A percentile compares a stretch with the other conserved stretches of the same genome.
Conservation (phyloP, 495 filamentous ascomycete species). For the Annulohypoxylon maeteangense region DNA sequence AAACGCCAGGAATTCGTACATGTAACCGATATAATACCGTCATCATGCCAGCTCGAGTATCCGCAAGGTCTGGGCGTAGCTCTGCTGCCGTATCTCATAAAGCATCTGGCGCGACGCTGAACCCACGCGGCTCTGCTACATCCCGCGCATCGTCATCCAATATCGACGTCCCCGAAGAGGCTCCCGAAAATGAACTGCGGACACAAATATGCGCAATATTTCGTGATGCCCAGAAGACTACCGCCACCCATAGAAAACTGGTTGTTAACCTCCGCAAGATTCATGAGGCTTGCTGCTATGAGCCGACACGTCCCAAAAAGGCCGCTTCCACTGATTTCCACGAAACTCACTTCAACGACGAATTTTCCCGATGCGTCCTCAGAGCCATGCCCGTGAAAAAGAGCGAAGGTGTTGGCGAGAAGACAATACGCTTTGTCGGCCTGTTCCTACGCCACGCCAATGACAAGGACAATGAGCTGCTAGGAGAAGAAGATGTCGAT, state of each 20-base stretch:
- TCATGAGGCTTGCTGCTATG: slow-evolving; percentile 88
- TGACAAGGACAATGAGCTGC: slow-evolving; percentile 77
- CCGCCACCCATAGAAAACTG: slow-evolving; percentile 88
- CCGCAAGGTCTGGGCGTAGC: slow-evolving; percentile 62
- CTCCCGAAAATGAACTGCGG: slow-evolving; percentile 74
- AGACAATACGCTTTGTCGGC: slow-evolving; percentile 83
- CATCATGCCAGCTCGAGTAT: slow-evolving; percentile 71
- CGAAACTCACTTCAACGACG: slow-evolving; percentile 86
- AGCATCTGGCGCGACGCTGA: slow-evolving; percentile 64
- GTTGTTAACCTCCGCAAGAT: slow-evolving; percentile 85
- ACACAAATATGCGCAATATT: slow-evolving; percentile 82
- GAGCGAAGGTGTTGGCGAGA: slow-evolving; percentile 88
- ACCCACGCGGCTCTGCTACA: slow-evolving; percentile 60
- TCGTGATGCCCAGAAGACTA: slow-evolving; percentile 85
- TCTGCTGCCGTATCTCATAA: slow-evolving; percentile 66
- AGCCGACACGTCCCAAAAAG: slow-evolving; percentile 67
- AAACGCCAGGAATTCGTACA: slow-evolving; percentile 1
- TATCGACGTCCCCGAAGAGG: slow-evolving; percentile 76
- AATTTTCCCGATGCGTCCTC: slow-evolving; percentile 83
- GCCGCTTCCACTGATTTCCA: slow-evolving; percentile 67
- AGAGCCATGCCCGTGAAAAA: slow-evolving; percentile 89
- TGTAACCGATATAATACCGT: slow-evolving; percentile 13
- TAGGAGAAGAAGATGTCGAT: slow-evolving; percentile 63
- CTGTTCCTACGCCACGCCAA: slow-evolving; percentile 82
- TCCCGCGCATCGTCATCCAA: slow-evolving; percentile 73